Evolutionary conservation across 1,284 basidiomycete species (phyloP).

Genomic region (Abortiporus biennis): DNA sequence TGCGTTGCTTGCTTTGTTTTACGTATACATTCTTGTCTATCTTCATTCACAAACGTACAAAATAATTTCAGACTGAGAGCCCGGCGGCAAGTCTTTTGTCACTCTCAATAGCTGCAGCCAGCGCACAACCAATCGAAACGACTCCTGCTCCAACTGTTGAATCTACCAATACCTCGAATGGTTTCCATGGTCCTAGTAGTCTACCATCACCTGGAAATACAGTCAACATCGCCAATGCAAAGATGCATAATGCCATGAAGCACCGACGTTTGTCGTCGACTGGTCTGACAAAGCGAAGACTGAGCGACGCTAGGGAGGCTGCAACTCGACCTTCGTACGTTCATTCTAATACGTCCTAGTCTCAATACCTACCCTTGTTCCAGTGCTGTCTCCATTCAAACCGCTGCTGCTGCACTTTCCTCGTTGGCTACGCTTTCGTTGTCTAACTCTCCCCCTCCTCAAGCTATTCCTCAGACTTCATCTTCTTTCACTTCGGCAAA

Average conservation of each 20-base stretch:
- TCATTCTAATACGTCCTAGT: not conserved
- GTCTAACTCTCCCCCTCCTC: conserved; percentile 38
- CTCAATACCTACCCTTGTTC: not conserved
- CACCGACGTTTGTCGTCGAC: conserved; percentile 64
- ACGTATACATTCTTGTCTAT: not conserved
- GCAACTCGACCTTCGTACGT: conserved; percentile 58
- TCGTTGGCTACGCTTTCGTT: conserved; percentile 45
- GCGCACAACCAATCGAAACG: conserved; percentile 31
- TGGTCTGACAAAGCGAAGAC: conserved; percentile 57
- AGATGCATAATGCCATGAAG: conserved; percentile 28
- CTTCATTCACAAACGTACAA: not conserved
- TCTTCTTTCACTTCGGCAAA: conserved; percentile 1
- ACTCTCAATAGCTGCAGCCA: conserved; percentile 54
- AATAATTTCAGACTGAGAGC: not conserved
- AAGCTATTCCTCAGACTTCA: not conserved
- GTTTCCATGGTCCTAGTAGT: conserved; percentile 27
- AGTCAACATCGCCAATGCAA: conserved; percentile 15
- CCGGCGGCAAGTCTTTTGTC: conserved; percentile 53
- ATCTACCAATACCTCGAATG: conserved; percentile 20
- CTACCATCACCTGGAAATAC: conserved; percentile 9
- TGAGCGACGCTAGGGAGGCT: conserved; percentile 74
- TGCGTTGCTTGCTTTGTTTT: too few relatives aligned
- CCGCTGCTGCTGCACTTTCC: conserved; percentile 38
- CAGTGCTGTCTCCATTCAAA: conserved; percentile 39
- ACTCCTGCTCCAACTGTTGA: not conserved